Base-by-base conservation (phyloP, 1,284 basidiomycete genomes). In the Melampsora americana region DNA sequence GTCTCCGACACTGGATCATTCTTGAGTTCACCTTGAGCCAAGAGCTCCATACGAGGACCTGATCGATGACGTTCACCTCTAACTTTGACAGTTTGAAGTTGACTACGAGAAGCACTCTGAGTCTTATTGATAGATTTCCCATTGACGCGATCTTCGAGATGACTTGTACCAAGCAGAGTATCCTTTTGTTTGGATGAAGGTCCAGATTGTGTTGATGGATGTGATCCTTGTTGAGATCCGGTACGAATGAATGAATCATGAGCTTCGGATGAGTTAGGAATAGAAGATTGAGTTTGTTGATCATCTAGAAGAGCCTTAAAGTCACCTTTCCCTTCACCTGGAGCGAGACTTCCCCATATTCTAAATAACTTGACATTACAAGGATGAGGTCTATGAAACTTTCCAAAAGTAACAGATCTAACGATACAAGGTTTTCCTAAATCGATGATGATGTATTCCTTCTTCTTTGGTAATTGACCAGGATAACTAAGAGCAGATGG, bases 1-100 rank as follows among this genome's bases (percentile, higher is more conserved):
- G 73, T 76, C 56, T 76, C 73, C 2, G 73, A 44, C 26, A 69
- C n/a, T 11, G 73, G 39, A 53, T 76, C 73, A 56, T 76, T 76
- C 18, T 69, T 76, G n/a, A 75, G 65, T 62, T 75, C 72, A 46
- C 72, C 72, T 44, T 75, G 72, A 35, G 72, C 72, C 65, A 75
- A 56, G 32, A 75, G 65, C 50, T 75, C 72, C 72, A 75, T 75
- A n/a, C 66, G 48, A 30, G 72, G 72, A 28, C 72, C 72, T 23
- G 72, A 35, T 26, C 20, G 35, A 67, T 75, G 65, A 16, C 35
- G 28, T 28, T 66, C 64, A 46, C 72, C 72, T 23, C 65, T 64
- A 35, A 32, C 26, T 48, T 56, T 35, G n/a, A 75, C 59, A 16
- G 48, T 44, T n/a, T 23, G 65, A 26, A 30, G 23, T 16, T 59